These are phyloP conservation scores for Phoenix dactylifera DNA, from an alignment of 176 grass and related monocot genomes.

Conservation along the genomic window DNA sequence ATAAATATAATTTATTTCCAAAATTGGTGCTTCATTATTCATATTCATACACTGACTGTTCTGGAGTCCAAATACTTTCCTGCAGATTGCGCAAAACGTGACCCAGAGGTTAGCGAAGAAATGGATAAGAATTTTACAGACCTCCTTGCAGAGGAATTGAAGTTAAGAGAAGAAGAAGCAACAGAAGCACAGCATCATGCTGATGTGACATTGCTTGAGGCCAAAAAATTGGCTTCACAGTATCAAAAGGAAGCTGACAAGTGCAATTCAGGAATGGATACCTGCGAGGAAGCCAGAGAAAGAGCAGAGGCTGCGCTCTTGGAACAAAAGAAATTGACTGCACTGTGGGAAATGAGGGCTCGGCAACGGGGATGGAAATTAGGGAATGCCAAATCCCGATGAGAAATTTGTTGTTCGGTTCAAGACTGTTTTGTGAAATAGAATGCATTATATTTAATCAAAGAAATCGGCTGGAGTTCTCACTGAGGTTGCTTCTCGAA, in stretches of 20 bases:
- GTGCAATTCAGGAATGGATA: slow-evolving; percentile 95
- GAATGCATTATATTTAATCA: too few relatives aligned
- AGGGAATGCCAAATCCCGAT: slow-evolving; percentile 16
- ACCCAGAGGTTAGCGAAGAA: slow-evolving; percentile 53
- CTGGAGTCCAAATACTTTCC: neutral
- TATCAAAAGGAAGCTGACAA: slow-evolving; percentile 99
- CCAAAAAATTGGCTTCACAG: slow-evolving; percentile 90
- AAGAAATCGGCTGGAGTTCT: too few relatives aligned
- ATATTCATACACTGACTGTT: too few relatives aligned
- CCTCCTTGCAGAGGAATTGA: slow-evolving; percentile 75
- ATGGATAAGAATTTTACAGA: slow-evolving; percentile 83
- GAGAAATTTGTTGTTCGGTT: neutral
- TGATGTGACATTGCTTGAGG: slow-evolving; percentile 72
- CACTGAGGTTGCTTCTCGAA: too few relatives aligned
- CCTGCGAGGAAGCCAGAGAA: slow-evolving; percentile 89
- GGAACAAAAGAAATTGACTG: slow-evolving; percentile 61
- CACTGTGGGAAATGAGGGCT: slow-evolving; percentile 72
- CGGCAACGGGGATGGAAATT: slow-evolving; percentile 64
- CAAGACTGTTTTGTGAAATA: too few relatives aligned
- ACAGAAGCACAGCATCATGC: slow-evolving; percentile 57
- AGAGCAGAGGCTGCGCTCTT: slow-evolving; percentile 49
- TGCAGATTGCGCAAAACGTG: slow-evolving; percentile 66
- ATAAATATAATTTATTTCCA: too few relatives aligned
- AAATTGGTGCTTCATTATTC: too few relatives aligned
- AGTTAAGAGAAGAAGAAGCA: slow-evolving; percentile 72